Evolutionary conservation across 2,329 filamentous ascomycete genomes (phyloP).

Genomic region (Metarhizium robertsii): DNA sequence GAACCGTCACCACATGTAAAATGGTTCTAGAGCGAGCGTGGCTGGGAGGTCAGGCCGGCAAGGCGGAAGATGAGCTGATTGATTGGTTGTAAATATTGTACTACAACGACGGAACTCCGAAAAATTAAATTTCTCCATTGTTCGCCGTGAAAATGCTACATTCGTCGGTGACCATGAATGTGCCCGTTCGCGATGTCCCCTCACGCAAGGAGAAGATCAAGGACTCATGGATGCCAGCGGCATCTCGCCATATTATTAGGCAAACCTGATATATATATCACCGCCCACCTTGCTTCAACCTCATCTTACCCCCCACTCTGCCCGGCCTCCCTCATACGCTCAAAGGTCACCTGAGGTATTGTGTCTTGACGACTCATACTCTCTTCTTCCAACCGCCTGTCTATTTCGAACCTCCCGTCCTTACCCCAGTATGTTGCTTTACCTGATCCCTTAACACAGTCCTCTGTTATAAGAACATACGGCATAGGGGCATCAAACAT

Average conservation of each 20-base stretch:
- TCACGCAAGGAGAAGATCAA: background rate
- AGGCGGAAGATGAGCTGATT: conserved; percentile 20
- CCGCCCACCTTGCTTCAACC: background rate
- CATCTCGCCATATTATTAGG: background rate
- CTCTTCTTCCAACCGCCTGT: conserved; percentile 58
- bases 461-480: conserved; percentile 65
- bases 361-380: conserved; percentile 24
- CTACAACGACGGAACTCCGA: conserved; percentile 27
- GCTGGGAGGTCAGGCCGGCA: conserved; percentile 8
- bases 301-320: conserved; percentile 33
- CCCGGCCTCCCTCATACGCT: conserved; percentile 35
- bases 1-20: conserved; percentile 26
- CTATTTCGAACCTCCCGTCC: conserved; percentile 60
- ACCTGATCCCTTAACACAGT: conserved; percentile 53
- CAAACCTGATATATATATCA: background rate
- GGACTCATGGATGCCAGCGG: background rate
- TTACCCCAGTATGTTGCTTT: conserved; percentile 57
- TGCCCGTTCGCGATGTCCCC: background rate
- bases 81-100: conserved; percentile 34
- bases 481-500: conserved; percentile 76
- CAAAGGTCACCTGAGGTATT: conserved; percentile 22
- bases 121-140: conserved; percentile 20
- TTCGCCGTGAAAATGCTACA: conserved; percentile 1
- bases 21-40: conserved; percentile 20
- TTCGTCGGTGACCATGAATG: background rate